Conservation (phyloP, 345 rosid species). For the Syzygium aqueum region DNA sequence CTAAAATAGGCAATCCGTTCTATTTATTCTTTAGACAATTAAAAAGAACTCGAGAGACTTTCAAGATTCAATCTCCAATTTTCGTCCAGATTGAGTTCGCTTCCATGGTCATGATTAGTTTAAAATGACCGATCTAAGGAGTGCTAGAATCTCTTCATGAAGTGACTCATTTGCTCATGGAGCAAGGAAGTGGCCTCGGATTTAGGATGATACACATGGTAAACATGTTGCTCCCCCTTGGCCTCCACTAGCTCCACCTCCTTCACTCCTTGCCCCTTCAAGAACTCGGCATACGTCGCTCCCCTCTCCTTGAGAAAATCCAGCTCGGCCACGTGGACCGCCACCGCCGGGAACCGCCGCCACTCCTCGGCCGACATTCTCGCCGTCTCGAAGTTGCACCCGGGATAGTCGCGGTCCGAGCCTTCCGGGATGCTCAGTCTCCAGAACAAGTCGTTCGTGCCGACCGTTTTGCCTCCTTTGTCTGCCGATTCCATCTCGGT, state of each 20-base stretch:
- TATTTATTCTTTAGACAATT: neutral
- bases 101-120: neutral
- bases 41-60: neutral
- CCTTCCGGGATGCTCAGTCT: constrained; percentile 42
- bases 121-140: neutral
- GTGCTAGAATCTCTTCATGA: constrained; percentile 16
- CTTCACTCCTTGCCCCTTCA: constrained; percentile 30
- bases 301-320: constrained; percentile 68
- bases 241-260: constrained; percentile 33
- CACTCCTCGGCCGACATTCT: constrained; percentile 23
- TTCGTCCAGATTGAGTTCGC: neutral
- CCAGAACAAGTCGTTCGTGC: constrained; percentile 54
- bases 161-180: constrained; percentile 36
- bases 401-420: constrained; percentile 30
- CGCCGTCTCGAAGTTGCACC: constrained; percentile 40
- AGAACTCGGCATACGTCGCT: constrained; percentile 31
- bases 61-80: neutral
- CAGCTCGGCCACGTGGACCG: constrained; percentile 41
- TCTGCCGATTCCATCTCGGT: constrained; percentile 28
- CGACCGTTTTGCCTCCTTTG: constrained; percentile 13
- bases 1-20: neutral
- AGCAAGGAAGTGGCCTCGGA: constrained; percentile 40
- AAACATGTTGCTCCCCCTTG: constrained; percentile 32
- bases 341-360: constrained; percentile 32
- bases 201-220: constrained; percentile 38